Conservation (phyloP, 768 basidiomycete genomes). For the Daedaleopsis sinensis region DNA sequence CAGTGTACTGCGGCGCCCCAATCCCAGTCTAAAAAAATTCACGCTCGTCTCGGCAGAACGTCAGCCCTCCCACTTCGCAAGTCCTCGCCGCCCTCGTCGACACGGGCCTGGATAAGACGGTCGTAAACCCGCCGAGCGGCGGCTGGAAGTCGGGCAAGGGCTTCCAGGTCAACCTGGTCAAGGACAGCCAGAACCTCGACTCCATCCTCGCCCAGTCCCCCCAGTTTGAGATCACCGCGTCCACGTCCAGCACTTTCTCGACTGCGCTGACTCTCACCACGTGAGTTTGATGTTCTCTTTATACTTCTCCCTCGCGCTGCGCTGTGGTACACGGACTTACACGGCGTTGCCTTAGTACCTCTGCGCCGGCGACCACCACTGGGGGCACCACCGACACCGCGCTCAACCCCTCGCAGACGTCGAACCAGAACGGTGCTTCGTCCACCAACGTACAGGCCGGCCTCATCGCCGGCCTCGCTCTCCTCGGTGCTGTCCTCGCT, state of each 20-base stretch:
- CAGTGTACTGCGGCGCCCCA: not conserved
- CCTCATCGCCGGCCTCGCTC: conserved; percentile 38
- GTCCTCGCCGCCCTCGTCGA: conserved; percentile 59
- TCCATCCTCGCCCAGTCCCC: conserved; percentile 73
- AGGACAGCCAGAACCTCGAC: conserved; percentile 45
- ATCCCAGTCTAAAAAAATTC: not conserved
- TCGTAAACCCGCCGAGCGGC: conserved; percentile 56
- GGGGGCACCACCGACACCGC: conserved; percentile 22
- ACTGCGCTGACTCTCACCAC: conserved; percentile 1
- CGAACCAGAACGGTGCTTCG: conserved; percentile 35
- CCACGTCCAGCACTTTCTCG: conserved; percentile 25
- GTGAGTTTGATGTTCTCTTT: conserved; percentile 3
- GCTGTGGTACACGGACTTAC: not conserved
- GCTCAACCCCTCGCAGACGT: conserved; percentile 24
- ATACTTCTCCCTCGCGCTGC: not conserved
- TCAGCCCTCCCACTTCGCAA: conserved; percentile 40
- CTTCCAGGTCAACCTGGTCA: conserved; percentile 77
- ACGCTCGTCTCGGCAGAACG: conserved; percentile 35
- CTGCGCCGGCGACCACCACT: conserved; percentile 1
- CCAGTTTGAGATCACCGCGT: conserved; percentile 53
- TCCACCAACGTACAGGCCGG: conserved; percentile 34
- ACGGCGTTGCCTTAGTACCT: not conserved
- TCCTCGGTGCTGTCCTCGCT: conserved; percentile 40
- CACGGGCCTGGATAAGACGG: conserved; percentile 42
- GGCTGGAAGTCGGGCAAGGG: conserved; percentile 66